A percentile compares a stretch with the other conserved stretches of the same genome.
Conservation (phyloP, 148 eudicot genomes). For the Bassia scoparia region DNA sequence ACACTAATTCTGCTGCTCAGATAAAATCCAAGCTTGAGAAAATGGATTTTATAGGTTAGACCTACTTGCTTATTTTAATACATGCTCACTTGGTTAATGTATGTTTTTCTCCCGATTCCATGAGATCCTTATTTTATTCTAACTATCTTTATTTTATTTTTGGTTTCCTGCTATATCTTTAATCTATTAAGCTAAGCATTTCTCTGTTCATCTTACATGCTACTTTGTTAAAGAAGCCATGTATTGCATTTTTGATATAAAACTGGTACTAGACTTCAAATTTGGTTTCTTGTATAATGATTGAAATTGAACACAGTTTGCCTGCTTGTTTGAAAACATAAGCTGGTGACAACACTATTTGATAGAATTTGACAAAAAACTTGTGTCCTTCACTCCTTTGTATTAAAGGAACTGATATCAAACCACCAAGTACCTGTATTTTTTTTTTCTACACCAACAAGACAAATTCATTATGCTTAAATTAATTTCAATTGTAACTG, state of each 20-base stretch:
- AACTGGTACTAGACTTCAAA: no score
- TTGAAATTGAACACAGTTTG: not conserved
- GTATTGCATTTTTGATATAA: no score
- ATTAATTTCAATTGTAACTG: not conserved
- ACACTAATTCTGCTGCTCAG: slow-evolving; percentile 43
- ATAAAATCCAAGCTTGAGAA: slow-evolving; percentile 67
- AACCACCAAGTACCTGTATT: not conserved
- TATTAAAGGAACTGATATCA: not conserved
- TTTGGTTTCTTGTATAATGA: no score
- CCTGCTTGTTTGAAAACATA: not conserved
- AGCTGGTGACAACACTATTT: not conserved
- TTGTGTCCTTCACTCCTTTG: no score
- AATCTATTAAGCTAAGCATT: no score
- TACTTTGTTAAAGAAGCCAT: no score
- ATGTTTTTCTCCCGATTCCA: no score
- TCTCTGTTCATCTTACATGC: no score
- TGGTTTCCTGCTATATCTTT: not conserved
- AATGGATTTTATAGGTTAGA: slow-evolving; percentile 74
- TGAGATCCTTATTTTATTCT: no score
- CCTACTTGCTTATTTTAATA: not conserved
- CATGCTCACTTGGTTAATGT: no score
- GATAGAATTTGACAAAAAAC: not conserved
- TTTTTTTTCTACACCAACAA: not conserved
- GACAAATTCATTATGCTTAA: not conserved
- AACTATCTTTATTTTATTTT: not conserved